A percentile compares a stretch with the other conserved stretches of the same genome.
Evolutionary conservation across 768 basidiomycete species (phyloP).

Genomic region (Leccinum incarnatum): DNA sequence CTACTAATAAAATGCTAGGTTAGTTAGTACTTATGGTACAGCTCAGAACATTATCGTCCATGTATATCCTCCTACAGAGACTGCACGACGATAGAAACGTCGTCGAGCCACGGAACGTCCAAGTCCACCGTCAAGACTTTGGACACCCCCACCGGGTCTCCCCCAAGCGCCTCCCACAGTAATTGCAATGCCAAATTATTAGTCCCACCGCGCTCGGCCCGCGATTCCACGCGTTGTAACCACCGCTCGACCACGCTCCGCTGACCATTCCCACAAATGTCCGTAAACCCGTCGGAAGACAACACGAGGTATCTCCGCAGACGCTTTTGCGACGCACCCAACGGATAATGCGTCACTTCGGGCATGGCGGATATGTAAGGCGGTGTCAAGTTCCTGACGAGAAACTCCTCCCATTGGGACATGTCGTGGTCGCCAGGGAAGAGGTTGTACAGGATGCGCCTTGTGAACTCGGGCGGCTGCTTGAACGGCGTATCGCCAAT

Average conservation of each 20-base stretch:
- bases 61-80: conserved; percentile 37
- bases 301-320: conserved; percentile 56
- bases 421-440: conserved; percentile 59
- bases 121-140: conserved; percentile 61
- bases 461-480: conserved; percentile 66
- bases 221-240: conserved; percentile 44
- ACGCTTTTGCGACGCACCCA: conserved; percentile 31
- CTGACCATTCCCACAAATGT: conserved; percentile 53
- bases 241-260: conserved; percentile 48
- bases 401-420: conserved; percentile 65
- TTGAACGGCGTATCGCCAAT: conserved; percentile 73
- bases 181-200: conserved; percentile 56
- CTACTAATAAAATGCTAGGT: conserved; percentile 4
- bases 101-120: conserved; percentile 66
- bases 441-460: conserved; percentile 64
- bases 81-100: conserved; percentile 64
- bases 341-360: conserved; percentile 57
- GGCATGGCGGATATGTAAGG: conserved; percentile 65
- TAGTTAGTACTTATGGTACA: neutral
- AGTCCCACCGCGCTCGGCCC: conserved; percentile 16
- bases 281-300: conserved; percentile 66
- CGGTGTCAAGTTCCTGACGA: conserved; percentile 58
- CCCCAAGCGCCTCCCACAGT: conserved; percentile 55
- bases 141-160: conserved; percentile 52
- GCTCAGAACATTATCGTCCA: neutral